Base-by-base conservation (phyloP, 2,329 filamentous ascomycete species). In the Elsinoe necatrix region DNA sequence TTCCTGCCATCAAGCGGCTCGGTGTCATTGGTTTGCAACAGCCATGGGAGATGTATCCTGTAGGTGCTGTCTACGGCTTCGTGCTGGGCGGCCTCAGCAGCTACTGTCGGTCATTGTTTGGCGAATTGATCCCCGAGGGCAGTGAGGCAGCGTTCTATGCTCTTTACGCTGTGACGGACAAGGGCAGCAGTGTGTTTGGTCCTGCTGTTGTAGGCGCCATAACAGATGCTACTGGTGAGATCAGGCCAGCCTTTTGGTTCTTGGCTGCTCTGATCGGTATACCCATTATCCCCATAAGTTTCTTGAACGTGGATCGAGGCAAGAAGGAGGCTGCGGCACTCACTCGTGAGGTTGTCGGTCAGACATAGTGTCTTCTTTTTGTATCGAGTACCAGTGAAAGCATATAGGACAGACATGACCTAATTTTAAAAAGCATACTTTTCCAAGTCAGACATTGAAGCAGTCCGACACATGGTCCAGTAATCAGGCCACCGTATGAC, bases 61-160 rank as follows among this genome's bases (percentile, higher is more conserved):
- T 98, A 0, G 91, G 89, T 0, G 87, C 87, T 2, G 82, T 97
- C 11, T 97, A 96, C 69, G 93, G 93, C 0, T 82, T 98, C 51
- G 91, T 97, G 1, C 82, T 97, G 27, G 93, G 93, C n/a, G 93
- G 93, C 0, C 74, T 98, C 39, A 89, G 87, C 58, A 87, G 86
- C 21, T 96, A 97, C 71, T 97, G 93, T 68, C 85, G 93, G 41
- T 91, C 88, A 59, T 78, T 98, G 3, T 98, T 89, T 67, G 91
- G 90, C 37, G 91, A 97, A 70, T 78, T 98, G 57, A 95, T 98
- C 56, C 93, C 93, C 1, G 89, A 89, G 0, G 93, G 93, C 3
- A 95, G 87, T 27, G 93, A 98, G 72, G 91, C 93, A 0, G 91
- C 92, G 0, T 98, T 98, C 68, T 98, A 95, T 68, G 91, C 92